Conservation (phyloP, 345 rosid genomes). For the Heritiera littoralis region DNA sequence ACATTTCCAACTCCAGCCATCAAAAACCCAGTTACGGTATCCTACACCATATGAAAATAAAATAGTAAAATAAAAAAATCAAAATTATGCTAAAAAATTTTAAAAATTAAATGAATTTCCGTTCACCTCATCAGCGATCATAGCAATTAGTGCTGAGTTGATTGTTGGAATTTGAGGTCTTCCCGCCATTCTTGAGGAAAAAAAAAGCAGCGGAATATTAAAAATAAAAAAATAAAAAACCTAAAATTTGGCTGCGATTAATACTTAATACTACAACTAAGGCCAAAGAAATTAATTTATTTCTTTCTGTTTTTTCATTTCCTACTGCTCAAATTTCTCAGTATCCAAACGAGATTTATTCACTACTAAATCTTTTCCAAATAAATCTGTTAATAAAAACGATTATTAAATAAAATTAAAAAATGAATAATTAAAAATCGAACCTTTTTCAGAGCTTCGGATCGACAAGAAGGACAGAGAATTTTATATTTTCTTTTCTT, state of each 20-base stretch:
- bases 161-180: slow-evolving; percentile 54
- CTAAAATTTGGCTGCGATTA: neutral
- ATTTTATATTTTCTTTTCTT: neutral
- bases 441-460: neutral
- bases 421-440: neutral
- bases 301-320: neutral
- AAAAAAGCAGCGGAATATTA: neutral
- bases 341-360: neutral
- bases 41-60: slow-evolving; percentile 39
- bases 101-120: neutral
- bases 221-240: neutral
- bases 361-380: neutral
- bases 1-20: slow-evolving; percentile 99
- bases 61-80: neutral
- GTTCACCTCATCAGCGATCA: slow-evolving; percentile 78
- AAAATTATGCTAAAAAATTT: neutral
- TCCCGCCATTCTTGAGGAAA: slow-evolving; percentile 49
- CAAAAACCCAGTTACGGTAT: slow-evolving; percentile 86
- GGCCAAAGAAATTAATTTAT: neutral
- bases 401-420: neutral
- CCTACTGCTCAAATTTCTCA: neutral
- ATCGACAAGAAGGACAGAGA: neutral
- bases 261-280: neutral
- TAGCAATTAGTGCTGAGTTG: slow-evolving; percentile 67
- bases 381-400: neutral